Base-by-base conservation (phyloP, 768 basidiomycete species). In the Boletus speciosus region DNA sequence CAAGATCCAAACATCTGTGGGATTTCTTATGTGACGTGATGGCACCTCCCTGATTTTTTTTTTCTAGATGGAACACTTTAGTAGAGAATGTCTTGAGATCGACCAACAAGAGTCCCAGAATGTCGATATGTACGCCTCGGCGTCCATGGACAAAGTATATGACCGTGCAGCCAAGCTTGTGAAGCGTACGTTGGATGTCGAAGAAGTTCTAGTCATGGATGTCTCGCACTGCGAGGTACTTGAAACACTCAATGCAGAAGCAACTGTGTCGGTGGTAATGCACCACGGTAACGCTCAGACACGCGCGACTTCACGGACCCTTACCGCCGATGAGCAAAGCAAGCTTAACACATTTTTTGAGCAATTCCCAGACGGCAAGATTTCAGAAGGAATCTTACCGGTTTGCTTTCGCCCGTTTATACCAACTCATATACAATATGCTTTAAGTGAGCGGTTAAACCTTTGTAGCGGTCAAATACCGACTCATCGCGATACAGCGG, bases 191-290 rank as follows among this genome's bases (percentile, higher is more conserved):
- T 79, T 98, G 38, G 94, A 95, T 65, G 87, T 96, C 10, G 93
- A 96, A 68, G 93, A 92, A 34, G 91, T 93, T 39, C 76, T 94
- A 54, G 88, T 98, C 47, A 84, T 97, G 78, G 94, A 98, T 68
- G 86, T 97, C 38, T 90, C 90, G 19, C 89, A 93, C 57, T 91
- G 89, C 63, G 91, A 98, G 65, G 85, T 93, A 31, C 73, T 90
- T 37, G 92, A 96, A 69, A 80, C 86, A 0, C 77, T 83, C 38
- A 66, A 67, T 29, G 70, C 74, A 12, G 87, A 88, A 65, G 81
- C 83, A 31, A 77, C 76, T 15, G 80, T 89, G 23, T 82, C 84
- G 7, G 81, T 91, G 48, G 82, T 81, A 34, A 78, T 89, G 69
- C 86, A 91, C 68, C 79, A 82, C 50, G 86, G 88, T 1, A 81